These are phyloP conservation scores for Mortierella sp. DNA, from an alignment of 371 early-diverging fungal genomes.

Conservation along the genomic window DNA sequence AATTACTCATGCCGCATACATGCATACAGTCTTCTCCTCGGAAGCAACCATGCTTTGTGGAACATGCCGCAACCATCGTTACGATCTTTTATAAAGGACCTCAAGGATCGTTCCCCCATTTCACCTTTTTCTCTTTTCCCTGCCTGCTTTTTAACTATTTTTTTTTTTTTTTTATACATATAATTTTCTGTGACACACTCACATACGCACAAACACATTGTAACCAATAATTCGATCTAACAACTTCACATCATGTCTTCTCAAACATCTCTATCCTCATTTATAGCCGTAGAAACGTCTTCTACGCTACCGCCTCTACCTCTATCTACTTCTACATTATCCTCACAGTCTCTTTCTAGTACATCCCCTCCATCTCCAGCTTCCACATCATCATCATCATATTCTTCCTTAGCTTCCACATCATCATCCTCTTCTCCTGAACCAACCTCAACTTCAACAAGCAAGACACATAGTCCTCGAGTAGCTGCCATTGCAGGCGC, in stretches of 20 bases:
- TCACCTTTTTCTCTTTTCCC: not conserved
- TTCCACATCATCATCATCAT: not conserved
- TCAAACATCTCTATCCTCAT: not conserved
- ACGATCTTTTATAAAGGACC: slow-evolving; percentile 2
- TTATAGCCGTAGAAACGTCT: not conserved
- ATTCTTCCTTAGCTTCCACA: not conserved
- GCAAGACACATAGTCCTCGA: slow-evolving; percentile 4
- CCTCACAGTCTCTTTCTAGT: not conserved
- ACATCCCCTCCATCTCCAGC: not conserved
- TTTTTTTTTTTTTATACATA: too few relatives aligned
- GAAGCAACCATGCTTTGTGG: slow-evolving; percentile 5
- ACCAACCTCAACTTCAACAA: not conserved
- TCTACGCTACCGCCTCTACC: not conserved
- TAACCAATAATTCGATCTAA: not conserved
- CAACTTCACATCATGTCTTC: not conserved
- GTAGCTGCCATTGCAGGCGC: slow-evolving; percentile 21
- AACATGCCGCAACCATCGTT: not conserved
- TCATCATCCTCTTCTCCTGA: not conserved
- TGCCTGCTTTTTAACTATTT: not conserved
- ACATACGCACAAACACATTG: not conserved
- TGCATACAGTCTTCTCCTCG: slow-evolving; percentile 7
- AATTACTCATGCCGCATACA: slow-evolving; percentile 3
- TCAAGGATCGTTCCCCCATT: not conserved
- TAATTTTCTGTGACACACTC: not conserved
- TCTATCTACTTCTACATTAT: not conserved